A percentile compares a stretch with the other conserved stretches of the same genome.
These are phyloP conservation scores for Coccomyxa subellipsoidea DNA, from an alignment of 163 green algal genomes.

Conservation along the genomic window DNA sequence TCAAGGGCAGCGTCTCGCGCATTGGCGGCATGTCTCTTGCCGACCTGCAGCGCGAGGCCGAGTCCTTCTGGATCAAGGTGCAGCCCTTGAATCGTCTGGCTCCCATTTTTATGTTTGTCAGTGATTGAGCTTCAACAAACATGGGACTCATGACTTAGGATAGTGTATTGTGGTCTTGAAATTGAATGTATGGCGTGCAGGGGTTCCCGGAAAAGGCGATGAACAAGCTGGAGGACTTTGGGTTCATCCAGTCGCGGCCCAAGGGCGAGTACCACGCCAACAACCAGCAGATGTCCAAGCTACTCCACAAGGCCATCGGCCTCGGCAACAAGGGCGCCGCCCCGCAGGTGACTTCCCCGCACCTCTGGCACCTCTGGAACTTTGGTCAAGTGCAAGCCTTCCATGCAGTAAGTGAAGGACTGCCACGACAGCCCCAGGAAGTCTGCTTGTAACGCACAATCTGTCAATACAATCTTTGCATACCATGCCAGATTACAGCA, in stretches of 20 bases:
- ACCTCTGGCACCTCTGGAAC: no score
- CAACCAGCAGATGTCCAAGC: conserved; percentile 97
- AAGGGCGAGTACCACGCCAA: conserved; percentile 93
- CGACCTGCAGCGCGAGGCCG: conserved; percentile 87
- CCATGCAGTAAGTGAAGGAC: no score
- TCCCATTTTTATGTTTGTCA: no score
- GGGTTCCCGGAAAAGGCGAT: conserved; percentile 79
- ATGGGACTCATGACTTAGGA: neutral
- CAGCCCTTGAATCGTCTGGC: neutral
- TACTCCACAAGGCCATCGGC: conserved; percentile 98
- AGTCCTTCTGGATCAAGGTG: conserved; percentile 87
- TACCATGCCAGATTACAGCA: no score
- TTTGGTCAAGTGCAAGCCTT: no score
- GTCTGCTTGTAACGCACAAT: no score
- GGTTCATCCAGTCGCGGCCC: conserved; percentile 88
- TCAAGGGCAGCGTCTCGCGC: conserved; percentile 86
- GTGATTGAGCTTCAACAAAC: no score
- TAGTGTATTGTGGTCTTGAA: neutral
- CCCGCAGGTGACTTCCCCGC: conserved; percentile 8
- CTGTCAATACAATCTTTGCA: no score
- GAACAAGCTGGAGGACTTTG: conserved; percentile 96
- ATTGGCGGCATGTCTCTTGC: conserved; percentile 88
- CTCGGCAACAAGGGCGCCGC: conserved; percentile 63
- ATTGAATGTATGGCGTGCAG: conserved; percentile 14
- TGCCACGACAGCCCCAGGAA: no score